A percentile compares a stretch with the other conserved stretches of the same genome.
Conservation (phyloP, 2,329 filamentous ascomycete genomes). For the Monilinia vaccinii-corymbosi region DNA sequence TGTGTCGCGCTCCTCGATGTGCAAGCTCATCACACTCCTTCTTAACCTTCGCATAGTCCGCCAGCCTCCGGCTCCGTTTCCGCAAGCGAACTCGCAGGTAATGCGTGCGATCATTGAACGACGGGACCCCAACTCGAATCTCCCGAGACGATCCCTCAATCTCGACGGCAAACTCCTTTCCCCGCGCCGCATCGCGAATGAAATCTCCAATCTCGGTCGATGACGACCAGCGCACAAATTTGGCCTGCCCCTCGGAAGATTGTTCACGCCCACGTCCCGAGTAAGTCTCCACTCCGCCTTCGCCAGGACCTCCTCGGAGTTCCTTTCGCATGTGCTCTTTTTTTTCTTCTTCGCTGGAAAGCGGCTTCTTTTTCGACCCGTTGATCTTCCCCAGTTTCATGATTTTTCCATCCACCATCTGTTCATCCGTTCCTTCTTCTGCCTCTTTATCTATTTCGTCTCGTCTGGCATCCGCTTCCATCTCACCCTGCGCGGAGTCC, state of each 20-base stretch:
- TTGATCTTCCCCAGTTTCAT: slow-evolving; percentile 31
- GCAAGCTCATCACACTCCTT: slow-evolving; percentile 71
- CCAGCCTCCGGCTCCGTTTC: slow-evolving; percentile 60
- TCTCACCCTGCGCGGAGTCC: slow-evolving; percentile 55
- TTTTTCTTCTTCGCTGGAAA: slow-evolving; percentile 19
- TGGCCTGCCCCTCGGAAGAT: slow-evolving; percentile 26
- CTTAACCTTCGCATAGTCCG: slow-evolving; percentile 64
- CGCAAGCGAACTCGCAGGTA: slow-evolving; percentile 72
- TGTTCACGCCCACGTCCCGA: slow-evolving; percentile 53
- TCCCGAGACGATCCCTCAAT: slow-evolving; percentile 63
- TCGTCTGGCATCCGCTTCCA: slow-evolving; percentile 31
- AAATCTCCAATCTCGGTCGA: slow-evolving; percentile 92
- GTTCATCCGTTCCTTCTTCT: slow-evolving; percentile 37
- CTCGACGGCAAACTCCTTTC: slow-evolving; percentile 74
- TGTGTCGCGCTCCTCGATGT: slow-evolving; percentile 64
- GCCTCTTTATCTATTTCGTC: slow-evolving; percentile 25
- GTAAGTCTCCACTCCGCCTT: slow-evolving; percentile 60
- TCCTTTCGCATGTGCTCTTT: slow-evolving; percentile 35
- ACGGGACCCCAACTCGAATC: slow-evolving; percentile 73
- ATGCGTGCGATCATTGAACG: slow-evolving; percentile 83
- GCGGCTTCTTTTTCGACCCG: slow-evolving; percentile 15
- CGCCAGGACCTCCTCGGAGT: slow-evolving; percentile 39
- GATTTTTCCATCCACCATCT: slow-evolving; percentile 38
- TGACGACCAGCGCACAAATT: slow-evolving; percentile 80
- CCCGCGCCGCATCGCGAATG: slow-evolving; percentile 78